Percentiles rank a stretch among this genome's conserved stretches.
Evolutionary conservation across 1,284 basidiomycete genomes (phyloP).

Genomic region (Cryptococcus sp.): DNA sequence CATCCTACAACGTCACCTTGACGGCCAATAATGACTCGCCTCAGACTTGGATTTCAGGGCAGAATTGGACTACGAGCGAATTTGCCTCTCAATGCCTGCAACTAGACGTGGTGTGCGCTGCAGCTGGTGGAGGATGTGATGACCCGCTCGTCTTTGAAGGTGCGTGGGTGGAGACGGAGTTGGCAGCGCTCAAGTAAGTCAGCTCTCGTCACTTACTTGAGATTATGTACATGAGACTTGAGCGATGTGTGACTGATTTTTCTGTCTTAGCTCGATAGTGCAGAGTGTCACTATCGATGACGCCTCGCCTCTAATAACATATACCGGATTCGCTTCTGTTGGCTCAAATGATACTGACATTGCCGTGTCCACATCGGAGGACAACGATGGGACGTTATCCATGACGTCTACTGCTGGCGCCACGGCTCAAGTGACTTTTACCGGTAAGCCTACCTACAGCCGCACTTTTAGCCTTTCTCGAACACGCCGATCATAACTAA

Average conservation of each 20-base stretch:
- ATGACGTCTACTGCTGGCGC: conserved; percentile 30
- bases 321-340: conserved; percentile 25
- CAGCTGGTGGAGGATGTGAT: conserved; percentile 13
- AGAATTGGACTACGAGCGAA: conserved; percentile 12
- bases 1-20: conserved; percentile 15
- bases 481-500: too few relatives aligned
- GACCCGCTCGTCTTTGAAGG: conserved; percentile 15
- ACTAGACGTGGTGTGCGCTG: conserved; percentile 9
- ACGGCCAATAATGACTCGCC: conserved; percentile 1
- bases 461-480: neutral
- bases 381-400: conserved; percentile 31
- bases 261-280: conserved; percentile 5
- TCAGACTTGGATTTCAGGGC: conserved; percentile 15
- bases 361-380: conserved; percentile 7
- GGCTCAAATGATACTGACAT: conserved; percentile 8
- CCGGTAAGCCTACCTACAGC: conserved; percentile 18
- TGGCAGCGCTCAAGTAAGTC: conserved; percentile 15
- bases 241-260: too few relatives aligned
- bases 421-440: conserved; percentile 31
- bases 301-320: conserved; percentile 19
- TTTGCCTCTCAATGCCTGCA: conserved; percentile 21
- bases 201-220: neutral
- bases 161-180: conserved; percentile 16
- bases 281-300: conserved; percentile 26
- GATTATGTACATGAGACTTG: too few relatives aligned